Percentiles rank a stretch among this genome's conserved stretches.
Conservation (phyloP, 768 basidiomycete species). For the Terana coerulea region DNA sequence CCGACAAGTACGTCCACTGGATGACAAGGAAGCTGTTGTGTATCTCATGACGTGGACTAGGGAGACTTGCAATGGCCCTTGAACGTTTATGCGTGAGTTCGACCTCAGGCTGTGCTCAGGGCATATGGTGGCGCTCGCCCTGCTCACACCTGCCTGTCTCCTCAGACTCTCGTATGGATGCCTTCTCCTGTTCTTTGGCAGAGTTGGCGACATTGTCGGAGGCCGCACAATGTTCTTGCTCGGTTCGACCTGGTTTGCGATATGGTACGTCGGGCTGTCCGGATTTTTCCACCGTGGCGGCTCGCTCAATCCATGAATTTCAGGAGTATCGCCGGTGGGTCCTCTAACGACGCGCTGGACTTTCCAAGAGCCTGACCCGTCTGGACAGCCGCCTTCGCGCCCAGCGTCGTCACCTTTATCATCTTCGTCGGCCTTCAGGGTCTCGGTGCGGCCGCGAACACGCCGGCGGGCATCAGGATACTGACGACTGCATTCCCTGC, state of each 20-base stretch:
- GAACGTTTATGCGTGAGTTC: no score
- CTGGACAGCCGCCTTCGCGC: neutral
- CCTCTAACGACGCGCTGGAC: no score
- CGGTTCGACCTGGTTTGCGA: neutral
- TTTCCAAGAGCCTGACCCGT: neutral
- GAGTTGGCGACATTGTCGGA: neutral
- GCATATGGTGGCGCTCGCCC: neutral
- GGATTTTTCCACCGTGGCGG: neutral
- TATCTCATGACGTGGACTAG: no score
- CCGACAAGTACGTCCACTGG: no score
- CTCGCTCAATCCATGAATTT: neutral
- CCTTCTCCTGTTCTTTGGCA: neutral
- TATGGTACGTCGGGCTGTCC: neutral
- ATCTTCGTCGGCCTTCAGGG: no score
- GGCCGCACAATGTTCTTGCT: neutral
- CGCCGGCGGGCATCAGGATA: no score
- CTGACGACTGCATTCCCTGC: constrained; percentile 25
- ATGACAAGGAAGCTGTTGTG: no score
- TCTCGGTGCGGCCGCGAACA: neutral
- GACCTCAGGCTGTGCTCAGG: no score
- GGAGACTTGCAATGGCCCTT: no score
- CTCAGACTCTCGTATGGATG: neutral
- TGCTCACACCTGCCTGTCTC: no score
- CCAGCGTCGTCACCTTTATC: neutral
- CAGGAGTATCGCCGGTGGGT: no score